Conservation (phyloP, 345 rosid genomes). For the Dipteronia dyeriana region DNA sequence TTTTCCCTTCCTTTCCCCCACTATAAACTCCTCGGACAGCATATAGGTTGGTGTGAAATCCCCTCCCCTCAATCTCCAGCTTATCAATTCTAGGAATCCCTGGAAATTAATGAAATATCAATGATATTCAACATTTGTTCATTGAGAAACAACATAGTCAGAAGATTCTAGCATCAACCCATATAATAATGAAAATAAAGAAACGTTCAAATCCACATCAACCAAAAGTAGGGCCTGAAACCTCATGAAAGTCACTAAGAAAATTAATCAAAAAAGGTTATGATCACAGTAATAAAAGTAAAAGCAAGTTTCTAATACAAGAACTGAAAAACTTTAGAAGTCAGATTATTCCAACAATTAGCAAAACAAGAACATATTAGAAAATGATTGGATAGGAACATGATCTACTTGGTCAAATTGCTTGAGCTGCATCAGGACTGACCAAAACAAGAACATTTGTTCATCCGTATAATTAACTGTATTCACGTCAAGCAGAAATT, state of each 20-base stretch:
- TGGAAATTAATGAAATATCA: constrained; percentile 26
- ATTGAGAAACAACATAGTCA: not conserved
- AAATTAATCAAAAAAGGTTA: not conserved
- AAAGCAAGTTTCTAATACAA: not conserved
- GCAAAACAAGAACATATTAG: constrained; percentile 1
- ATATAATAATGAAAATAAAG: not conserved
- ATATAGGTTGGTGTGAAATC: constrained; percentile 90
- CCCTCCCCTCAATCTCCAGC: constrained; percentile 94
- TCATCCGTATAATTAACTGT: not conserved
- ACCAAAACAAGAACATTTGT: not conserved
- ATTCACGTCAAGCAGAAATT: not conserved
- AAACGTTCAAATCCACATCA: not conserved
- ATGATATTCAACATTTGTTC: not conserved
- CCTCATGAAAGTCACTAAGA: too few species aligned
- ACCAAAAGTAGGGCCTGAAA: not conserved
- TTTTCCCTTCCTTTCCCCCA: constrained; percentile 98
- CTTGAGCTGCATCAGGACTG: not conserved
- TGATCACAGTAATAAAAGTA: not conserved
- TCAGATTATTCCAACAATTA: not conserved
- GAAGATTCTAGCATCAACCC: not conserved
- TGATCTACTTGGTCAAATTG: not conserved
- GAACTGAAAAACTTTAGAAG: not conserved
- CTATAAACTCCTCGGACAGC: constrained; percentile 78
- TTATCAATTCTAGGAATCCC: constrained; percentile 86
- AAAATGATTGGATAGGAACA: not conserved